Evolutionary conservation across 495 filamentous ascomycete genomes (phyloP).

Genomic region (Penicillium manginii): DNA sequence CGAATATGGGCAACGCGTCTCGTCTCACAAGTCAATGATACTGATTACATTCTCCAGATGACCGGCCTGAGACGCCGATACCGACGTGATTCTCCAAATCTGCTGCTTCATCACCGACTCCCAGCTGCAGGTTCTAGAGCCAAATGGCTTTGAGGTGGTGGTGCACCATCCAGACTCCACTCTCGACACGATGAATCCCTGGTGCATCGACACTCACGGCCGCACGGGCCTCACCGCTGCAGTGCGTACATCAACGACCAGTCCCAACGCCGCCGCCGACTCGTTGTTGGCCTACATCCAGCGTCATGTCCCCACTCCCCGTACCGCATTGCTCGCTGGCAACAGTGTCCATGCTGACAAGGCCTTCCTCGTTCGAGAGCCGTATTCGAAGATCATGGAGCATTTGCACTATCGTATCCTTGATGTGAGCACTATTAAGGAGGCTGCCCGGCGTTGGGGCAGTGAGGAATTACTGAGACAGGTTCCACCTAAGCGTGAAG

Average conservation of each 20-base stretch:
- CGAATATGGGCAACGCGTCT: not conserved
- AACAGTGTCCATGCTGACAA: slow-evolving; percentile 92
- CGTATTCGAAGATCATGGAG: slow-evolving; percentile 71
- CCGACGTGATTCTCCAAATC: slow-evolving; percentile 86
- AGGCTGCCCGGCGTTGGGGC: slow-evolving; percentile 84
- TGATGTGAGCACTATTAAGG: slow-evolving; percentile 90
- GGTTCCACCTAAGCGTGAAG: slow-evolving; percentile 70
- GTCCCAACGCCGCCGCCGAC: slow-evolving; percentile 70
- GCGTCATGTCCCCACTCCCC: slow-evolving; percentile 63
- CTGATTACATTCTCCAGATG: slow-evolving; percentile 63
- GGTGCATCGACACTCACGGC: slow-evolving; percentile 67
- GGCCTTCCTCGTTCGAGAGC: slow-evolving; percentile 74
- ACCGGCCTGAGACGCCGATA: slow-evolving; percentile 81
- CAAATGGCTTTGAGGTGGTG: slow-evolving; percentile 75
- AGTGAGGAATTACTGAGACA: slow-evolving; percentile 56
- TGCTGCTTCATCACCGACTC: slow-evolving; percentile 90
- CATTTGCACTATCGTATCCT: slow-evolving; percentile 88
- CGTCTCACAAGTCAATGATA: not conserved
- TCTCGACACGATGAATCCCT: slow-evolving; percentile 76
- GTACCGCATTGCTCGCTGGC: slow-evolving; percentile 76
- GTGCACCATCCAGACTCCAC: slow-evolving; percentile 73
- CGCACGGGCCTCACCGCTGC: slow-evolving; percentile 78
- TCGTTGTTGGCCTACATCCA: slow-evolving; percentile 78
- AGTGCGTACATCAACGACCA: slow-evolving; percentile 73
- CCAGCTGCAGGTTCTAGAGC: slow-evolving; percentile 75